A percentile compares a stretch with the other conserved stretches of the same genome.
Conservation (phyloP, 2,329 filamentous ascomycete species). For the Scytalidium sp. region DNA sequence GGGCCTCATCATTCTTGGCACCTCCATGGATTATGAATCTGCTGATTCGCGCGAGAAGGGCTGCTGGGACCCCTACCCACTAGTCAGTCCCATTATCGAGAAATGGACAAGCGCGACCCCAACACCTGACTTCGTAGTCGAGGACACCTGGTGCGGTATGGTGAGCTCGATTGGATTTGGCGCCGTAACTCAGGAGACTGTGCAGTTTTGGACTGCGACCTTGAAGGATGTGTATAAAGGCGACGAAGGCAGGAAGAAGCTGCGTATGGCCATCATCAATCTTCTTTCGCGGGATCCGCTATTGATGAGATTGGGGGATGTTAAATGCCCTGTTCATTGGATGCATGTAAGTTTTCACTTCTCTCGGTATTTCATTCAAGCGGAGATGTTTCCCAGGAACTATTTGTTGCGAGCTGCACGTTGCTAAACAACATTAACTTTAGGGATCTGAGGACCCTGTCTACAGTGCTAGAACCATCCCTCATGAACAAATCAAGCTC, state of each 20-base stretch:
- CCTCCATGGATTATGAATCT: constrained; percentile 52
- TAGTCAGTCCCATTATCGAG: constrained; percentile 40
- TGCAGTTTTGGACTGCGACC: constrained; percentile 43
- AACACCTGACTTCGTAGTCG: constrained; percentile 46
- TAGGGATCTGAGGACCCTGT: constrained; percentile 45
- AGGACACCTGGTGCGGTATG: constrained; percentile 45
- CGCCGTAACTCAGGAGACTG: constrained; percentile 32
- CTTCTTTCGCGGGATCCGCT: constrained; percentile 46
- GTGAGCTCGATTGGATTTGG: constrained; percentile 44
- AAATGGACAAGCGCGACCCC: constrained; percentile 35
- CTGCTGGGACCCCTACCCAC: constrained; percentile 46
- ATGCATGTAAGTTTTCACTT: constrained; percentile 38
- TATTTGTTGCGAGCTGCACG: too few relatives aligned
- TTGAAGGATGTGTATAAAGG: constrained; percentile 44
- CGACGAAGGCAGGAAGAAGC: constrained; percentile 45
- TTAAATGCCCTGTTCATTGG: constrained; percentile 51
- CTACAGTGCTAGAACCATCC: constrained; percentile 34
- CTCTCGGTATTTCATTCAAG: background rate
- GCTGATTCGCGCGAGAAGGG: constrained; percentile 41
- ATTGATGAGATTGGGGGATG: constrained; percentile 38
- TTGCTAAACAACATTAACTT: constrained; percentile 7
- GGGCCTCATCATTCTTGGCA: constrained; percentile 45
- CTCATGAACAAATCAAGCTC: constrained; percentile 45
- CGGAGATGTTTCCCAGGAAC: too few relatives aligned
- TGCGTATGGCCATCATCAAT: constrained; percentile 41